Evolutionary conservation across 331 rosid genomes (phyloP), one percentile per base, ranked within the genome.

Genomic region (Quercus lobata): DNA sequence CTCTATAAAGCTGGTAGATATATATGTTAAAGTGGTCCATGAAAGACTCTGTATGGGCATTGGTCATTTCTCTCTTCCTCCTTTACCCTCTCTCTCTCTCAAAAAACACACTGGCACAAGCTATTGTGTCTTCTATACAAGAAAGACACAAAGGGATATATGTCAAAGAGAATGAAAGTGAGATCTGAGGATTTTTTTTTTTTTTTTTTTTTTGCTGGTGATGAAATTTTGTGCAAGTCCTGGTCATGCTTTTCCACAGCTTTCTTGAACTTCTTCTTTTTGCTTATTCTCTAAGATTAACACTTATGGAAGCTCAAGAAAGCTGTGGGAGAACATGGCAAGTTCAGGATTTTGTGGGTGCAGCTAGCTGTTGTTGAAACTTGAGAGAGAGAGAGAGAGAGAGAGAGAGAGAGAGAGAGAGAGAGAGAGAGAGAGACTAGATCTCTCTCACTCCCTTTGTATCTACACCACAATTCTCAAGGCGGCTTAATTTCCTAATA

Each of bases 191-290:
- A 5, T 35, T 69, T 34, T 34, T 34, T 32, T 32, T 35, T 35
- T 35, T 35, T 35, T 32, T 32, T 32, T 32, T 32, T 34, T 34
- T 35, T 41, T 9, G 68, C 4, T 63, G 55, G 52, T 44, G 60
- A 41, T 41, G 14, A 41, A 41, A 29, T 9, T n/a, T 25, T 58
- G 71, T 35, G 72, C 71, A 82, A 87, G 87, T 87, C 92, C 85
- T 89, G 90, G 97, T 86, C 97, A 91, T 91, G 88, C 93, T 93
- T 87, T 93, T 93, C 97, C 97, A 91, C 94, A 93, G 97, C 97
- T 93, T 93, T 93, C 94, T 94, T 90, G 96, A 90, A 91, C 97
- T 92, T 89, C 92, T 84, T 82, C 49, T 14, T 52, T 91, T 81
- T 46, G 75, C 78, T 83, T 81, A 63, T 57, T 29, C 58, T 22